Evolutionary conservation across 2,329 filamentous ascomycete genomes (phyloP), one percentile per base, ranked within the genome.

Genomic region (Karstenula rhodostoma): DNA sequence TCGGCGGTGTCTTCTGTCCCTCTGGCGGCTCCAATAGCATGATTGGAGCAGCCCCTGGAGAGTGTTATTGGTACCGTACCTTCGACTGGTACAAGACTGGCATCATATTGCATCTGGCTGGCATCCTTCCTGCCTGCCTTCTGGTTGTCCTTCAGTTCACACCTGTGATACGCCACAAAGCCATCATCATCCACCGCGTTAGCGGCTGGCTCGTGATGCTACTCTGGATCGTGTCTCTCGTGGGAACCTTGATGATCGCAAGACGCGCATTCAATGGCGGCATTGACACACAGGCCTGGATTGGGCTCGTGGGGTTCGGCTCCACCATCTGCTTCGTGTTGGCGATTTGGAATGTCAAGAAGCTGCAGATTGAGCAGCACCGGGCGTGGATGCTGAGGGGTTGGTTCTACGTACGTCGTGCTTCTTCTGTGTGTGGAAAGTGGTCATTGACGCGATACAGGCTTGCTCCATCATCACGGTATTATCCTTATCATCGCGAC

Each of bases 161-260:
- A 0, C 82, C 80, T 1, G 66, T 73, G 23, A 77, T 82, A 54
- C 75, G 81, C 1, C 80, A 86, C 66, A 83, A 80, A 63, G 67
- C 76, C 51, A 74, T 87, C 2, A 60, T 85, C 1, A 71, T 89
- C 25, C 88, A 90, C 68, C 84, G 88, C 0, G 80, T 90, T 58
- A 87, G 84, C 56, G 88, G 88, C 1, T 89, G 89, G 62, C 35
- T 84, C 5, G 72, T 87, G 57, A 61, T 86, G 0, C 58, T 85
- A 0, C 75, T 90, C 0, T 77, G 84, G 2, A 32, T 83, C 0
- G 57, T 84, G 3, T 77, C 78, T 17, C 82, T 83, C 2, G 77
- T 78, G 0, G 84, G 84, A 0, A 85, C 83, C 0, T 61, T 88
- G 1, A 84, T 89, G 78, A 83, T 88, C 19, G 74, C 78, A 0